Percentiles rank a stretch among this genome's conserved stretches.
Conservation (phyloP, 2,329 filamentous ascomycete species). For the Botrytis fragariae region DNA sequence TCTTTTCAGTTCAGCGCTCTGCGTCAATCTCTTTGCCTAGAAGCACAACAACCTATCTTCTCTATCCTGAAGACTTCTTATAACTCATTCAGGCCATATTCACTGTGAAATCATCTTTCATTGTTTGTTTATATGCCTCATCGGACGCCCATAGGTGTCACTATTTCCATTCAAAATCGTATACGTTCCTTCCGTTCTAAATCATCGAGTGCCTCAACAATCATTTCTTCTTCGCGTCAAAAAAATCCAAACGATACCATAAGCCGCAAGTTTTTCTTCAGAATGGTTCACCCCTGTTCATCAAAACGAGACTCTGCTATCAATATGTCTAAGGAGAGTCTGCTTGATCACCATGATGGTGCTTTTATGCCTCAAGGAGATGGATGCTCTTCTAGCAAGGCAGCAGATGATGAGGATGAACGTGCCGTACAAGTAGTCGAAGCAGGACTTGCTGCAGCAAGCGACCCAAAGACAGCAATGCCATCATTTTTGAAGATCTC, state of each 20-base stretch:
- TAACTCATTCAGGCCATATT: too few relatives aligned
- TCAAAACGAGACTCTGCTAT: background rate
- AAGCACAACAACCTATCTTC: background rate
- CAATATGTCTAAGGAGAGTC: background rate
- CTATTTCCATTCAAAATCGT: slow-evolving; percentile 33
- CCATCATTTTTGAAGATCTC: slow-evolving; percentile 54
- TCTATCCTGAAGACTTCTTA: background rate
- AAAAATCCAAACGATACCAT: slow-evolving; percentile 1
- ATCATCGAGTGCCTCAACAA: slow-evolving; percentile 16
- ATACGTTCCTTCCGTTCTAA: slow-evolving; percentile 35
- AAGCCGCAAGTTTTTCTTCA: background rate
- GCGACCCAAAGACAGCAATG: slow-evolving; percentile 32
- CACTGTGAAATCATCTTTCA: slow-evolving; percentile 1
- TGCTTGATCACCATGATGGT: slow-evolving; percentile 8
- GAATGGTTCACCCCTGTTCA: slow-evolving; percentile 11
- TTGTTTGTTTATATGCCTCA: slow-evolving; percentile 11
- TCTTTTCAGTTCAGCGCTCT: slow-evolving; percentile 3
- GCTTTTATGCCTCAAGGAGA: slow-evolving; percentile 17
- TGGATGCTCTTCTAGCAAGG: slow-evolving; percentile 20
- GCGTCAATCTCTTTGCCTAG: background rate
- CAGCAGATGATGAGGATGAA: slow-evolving; percentile 13
- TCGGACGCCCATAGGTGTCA: slow-evolving; percentile 22
- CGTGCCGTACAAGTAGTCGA: background rate
- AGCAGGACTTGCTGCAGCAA: slow-evolving; percentile 12
- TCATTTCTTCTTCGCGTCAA: slow-evolving; percentile 3